These are phyloP conservation scores for Corylus heterophylla DNA, from an alignment of 306 rosid species.

Conservation along the genomic window DNA sequence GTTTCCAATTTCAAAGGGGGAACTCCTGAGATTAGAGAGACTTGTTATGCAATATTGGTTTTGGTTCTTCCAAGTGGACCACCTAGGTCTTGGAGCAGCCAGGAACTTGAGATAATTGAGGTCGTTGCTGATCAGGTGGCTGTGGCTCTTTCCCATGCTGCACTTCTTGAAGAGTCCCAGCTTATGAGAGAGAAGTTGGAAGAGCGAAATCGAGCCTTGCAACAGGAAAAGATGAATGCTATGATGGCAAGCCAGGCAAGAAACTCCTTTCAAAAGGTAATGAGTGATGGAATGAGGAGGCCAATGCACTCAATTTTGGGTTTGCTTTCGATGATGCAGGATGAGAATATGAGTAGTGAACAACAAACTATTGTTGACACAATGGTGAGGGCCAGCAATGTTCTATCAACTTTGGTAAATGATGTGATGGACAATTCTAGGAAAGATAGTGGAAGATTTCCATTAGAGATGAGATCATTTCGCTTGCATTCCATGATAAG, in stretches of 20 bases:
- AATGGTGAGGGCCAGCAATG: constrained; percentile 88
- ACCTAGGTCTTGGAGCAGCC: constrained; percentile 81
- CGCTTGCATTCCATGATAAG: constrained; percentile 76
- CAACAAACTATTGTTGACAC: constrained; percentile 80
- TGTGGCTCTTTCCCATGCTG: constrained; percentile 98
- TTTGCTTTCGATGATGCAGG: constrained; percentile 83
- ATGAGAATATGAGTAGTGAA: constrained; percentile 64
- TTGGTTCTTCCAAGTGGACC: constrained; percentile 83
- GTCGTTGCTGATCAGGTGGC: constrained; percentile 99
- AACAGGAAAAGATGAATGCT: constrained; percentile 79
- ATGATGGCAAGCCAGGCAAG: constrained; percentile 99
- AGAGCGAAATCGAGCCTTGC: constrained; percentile 94
- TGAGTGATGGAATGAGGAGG: constrained; percentile 98
- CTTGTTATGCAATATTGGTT: constrained; percentile 86
- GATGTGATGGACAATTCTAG: constrained; percentile 89
- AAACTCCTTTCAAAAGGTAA: constrained; percentile 84
- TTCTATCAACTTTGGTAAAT: constrained; percentile 76
- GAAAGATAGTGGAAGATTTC: constrained; percentile 78
- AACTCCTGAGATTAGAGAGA: constrained; percentile 82
- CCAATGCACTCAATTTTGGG: constrained; percentile 98
- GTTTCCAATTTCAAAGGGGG: constrained; percentile 94
- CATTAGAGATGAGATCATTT: constrained; percentile 75
- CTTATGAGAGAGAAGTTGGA: constrained; percentile 95
- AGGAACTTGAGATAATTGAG: constrained; percentile 89
- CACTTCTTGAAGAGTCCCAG: constrained; percentile 96